Percentiles rank a stretch among this genome's conserved stretches.
Conservation (phyloP, 148 eudicot genomes). For the Vaccinium macrocarpon region DNA sequence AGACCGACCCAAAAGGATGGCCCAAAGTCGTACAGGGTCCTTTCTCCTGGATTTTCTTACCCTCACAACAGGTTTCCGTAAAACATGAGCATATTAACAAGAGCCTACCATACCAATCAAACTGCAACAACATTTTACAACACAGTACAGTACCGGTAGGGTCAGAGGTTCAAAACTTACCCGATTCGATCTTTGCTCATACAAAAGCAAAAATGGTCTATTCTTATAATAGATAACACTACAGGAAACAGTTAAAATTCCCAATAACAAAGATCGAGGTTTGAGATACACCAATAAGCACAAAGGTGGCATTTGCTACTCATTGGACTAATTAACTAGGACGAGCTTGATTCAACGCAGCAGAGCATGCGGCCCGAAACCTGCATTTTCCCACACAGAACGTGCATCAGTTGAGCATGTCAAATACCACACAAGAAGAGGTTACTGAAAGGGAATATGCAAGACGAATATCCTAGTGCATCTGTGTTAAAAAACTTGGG, state of each 20-base stretch:
- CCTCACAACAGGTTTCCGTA: neutral
- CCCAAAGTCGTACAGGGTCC: too few relatives aligned
- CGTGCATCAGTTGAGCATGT: neutral
- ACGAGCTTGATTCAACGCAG: neutral
- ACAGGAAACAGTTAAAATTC: neutral
- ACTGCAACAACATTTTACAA: neutral
- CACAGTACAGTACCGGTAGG: neutral
- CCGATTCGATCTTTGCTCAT: neutral
- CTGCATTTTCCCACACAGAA: slow-evolving; percentile 16
- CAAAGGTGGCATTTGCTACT: neutral
- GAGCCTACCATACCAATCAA: neutral
- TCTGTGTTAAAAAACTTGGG: neutral
- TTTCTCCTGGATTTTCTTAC: too few relatives aligned
- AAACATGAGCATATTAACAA: neutral
- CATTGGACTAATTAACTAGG: neutral
- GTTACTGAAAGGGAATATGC: neutral
- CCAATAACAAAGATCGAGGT: neutral
- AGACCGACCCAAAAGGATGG: too few relatives aligned
- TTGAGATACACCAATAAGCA: neutral
- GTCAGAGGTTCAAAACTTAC: neutral
- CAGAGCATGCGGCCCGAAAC: neutral
- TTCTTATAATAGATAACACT: neutral
- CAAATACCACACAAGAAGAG: neutral
- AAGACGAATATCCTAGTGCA: neutral
- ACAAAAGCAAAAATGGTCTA: neutral